Percentiles rank a stretch among this genome's conserved stretches.
Conservation (phyloP, 148 eudicot genomes). For the Vaccinium macrocarpon region DNA sequence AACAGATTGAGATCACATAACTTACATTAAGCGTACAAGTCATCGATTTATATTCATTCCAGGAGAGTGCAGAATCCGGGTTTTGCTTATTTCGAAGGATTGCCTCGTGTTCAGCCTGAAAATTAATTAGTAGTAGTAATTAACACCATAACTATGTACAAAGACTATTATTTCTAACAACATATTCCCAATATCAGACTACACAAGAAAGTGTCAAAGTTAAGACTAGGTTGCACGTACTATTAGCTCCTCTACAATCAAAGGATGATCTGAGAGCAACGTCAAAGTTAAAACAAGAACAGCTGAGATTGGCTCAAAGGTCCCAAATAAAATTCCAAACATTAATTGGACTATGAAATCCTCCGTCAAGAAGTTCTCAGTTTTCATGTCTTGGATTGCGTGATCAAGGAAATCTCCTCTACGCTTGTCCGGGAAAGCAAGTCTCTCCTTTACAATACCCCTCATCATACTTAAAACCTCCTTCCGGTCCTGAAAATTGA, state of each 20-base stretch:
- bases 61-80: constrained; percentile 32
- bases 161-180: not conserved
- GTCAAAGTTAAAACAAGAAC: constrained; percentile 32
- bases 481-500: not conserved
- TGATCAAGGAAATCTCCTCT: not conserved
- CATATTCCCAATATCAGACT: not conserved
- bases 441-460: not conserved
- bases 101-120: constrained; percentile 53
- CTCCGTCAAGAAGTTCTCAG: not conserved
- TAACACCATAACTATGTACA: not conserved
- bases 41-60: constrained; percentile 61
- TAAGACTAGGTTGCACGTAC: constrained; percentile 15
- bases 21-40: constrained; percentile 52
- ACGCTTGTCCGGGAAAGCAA: not conserved
- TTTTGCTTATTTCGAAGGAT: constrained; percentile 32
- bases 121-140: not conserved
- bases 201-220: too few relatives aligned
- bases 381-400: not conserved
- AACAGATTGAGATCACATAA: not conserved
- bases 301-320: constrained; percentile 38
- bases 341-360: constrained; percentile 40
- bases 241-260: constrained; percentile 33
- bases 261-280: constrained; percentile 44
- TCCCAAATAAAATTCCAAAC: constrained; percentile 51
- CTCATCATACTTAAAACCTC: not conserved